Percentiles rank a stretch among this genome's conserved stretches.
Evolutionary conservation across 306 rosid genomes (phyloP).

Genomic region (Castanea sativa): DNA sequence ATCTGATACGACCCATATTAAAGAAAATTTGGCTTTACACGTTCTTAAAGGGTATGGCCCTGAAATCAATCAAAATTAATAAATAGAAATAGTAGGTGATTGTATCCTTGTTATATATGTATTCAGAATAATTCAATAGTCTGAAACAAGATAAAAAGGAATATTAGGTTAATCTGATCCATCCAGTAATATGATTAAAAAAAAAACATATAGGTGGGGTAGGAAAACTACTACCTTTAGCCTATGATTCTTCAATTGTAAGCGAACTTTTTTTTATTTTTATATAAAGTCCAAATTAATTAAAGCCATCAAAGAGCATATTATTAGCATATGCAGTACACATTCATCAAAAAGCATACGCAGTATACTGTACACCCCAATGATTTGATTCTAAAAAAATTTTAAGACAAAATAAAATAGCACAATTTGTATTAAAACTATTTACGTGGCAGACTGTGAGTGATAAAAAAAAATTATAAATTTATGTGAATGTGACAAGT

Average conservation of each 20-base stretch:
- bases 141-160: conserved; percentile 1
- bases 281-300: background rate
- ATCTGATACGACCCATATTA: background rate
- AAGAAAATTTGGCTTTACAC: background rate
- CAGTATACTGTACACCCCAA: no score
- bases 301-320: background rate
- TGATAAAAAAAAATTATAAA: fast-evolving
- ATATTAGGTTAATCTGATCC: conserved; percentile 27
- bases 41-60: no score
- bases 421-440: fast-evolving
- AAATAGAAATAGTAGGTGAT: background rate
- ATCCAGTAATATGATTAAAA: conserved; percentile 4
- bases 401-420: fast-evolving
- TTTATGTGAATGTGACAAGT: fast-evolving
- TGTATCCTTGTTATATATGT: background rate
- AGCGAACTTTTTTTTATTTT: background rate
- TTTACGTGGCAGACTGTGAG: fast-evolving
- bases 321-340: no score
- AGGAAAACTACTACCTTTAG: conserved; percentile 29
- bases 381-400: no score
- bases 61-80: no score
- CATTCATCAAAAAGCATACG: background rate
- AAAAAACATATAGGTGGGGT: conserved; percentile 26
- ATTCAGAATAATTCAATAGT: background rate
- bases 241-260: conserved; percentile 2